Percentiles rank a stretch among this genome's conserved stretches.
These are phyloP conservation scores for Aspergillus neotritici DNA, from an alignment of 2,329 filamentous ascomycete species.

Conservation along the genomic window DNA sequence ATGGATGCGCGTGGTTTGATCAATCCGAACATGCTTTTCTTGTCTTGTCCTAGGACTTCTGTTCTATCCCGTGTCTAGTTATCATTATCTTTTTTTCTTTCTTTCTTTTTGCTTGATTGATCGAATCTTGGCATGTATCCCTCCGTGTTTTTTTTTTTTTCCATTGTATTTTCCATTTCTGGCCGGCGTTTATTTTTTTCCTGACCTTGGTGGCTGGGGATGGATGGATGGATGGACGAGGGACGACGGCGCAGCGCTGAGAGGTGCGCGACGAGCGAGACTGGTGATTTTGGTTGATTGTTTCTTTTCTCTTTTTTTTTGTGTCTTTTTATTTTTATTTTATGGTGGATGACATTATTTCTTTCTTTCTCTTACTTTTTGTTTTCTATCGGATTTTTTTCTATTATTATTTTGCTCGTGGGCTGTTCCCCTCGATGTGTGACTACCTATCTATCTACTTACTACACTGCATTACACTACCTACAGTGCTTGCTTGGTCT, in stretches of 20 bases:
- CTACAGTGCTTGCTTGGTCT: too few species aligned
- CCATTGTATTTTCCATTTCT: neutral
- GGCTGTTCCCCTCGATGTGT: too few species aligned
- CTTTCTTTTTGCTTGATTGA: slow-evolving; percentile 2
- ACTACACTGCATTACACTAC: too few species aligned
- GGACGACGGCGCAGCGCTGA: too few species aligned
- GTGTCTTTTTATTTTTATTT: too few species aligned
- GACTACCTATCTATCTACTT: too few species aligned
- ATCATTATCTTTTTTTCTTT: slow-evolving; percentile 5
- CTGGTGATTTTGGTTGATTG: too few species aligned
- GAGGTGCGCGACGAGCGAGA: too few species aligned
- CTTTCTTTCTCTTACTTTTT: neutral
- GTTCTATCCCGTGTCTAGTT: slow-evolving; percentile 2
- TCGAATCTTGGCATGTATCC: slow-evolving; percentile 3
- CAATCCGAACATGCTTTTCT: slow-evolving; percentile 4
- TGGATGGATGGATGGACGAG: too few species aligned
- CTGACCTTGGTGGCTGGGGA: neutral
- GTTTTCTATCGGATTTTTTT: slow-evolving; percentile 1
- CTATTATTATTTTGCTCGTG: too few species aligned
- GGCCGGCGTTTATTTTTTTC: neutral
- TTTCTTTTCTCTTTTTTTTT: too few species aligned
- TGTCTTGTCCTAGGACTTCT: neutral
- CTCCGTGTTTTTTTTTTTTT: neutral
- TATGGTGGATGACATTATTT: neutral
- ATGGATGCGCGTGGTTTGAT: neutral